Base-by-base conservation (phyloP, 108 stramenopile genomes). In the Discostella stelligeroides region DNA sequence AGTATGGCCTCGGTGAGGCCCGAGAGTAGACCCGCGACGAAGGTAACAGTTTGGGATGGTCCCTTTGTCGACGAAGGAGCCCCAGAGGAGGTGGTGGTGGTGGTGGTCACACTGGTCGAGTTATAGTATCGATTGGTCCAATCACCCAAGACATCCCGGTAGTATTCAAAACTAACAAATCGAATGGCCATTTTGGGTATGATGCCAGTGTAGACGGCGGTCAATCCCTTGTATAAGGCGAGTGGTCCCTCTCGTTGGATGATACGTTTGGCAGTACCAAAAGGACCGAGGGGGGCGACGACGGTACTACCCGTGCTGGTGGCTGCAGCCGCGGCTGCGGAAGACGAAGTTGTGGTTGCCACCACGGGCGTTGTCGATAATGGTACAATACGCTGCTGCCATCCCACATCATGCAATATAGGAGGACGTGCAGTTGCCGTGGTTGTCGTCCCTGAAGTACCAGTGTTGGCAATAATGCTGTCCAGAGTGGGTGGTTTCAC, bases 161-260 rank as follows among this genome's bases (percentile, higher is more conserved):
- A 97, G 42, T 89, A 79, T 66, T 98, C 97, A 70, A 97, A 99
- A 40, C 87, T 83, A n/a, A 95, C 79, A 78, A 99, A 99, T 41
- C 98, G 95, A 63, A 98, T 92, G 53, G 97, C 95, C 97, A 97
- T 97, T 80, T 99, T 99, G 50, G 96, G 95, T n/a, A 97, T 75
- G 51, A 98, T 96, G 51, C 97, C 97, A 2, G 86, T 90, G 63
- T 90, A 96, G 28, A 99, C 97, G 3, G 98, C 97, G 11, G 92
- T 94, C 40, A 99, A 77, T 23, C 98, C 98, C 79, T 98, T 99
- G 95, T 99, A 99, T 51, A 99, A 82, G n/a, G 96, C 90, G 30
- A 86, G 64, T 57, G 96, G 91, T 28, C 97, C 97, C 82, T 99
- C 98, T 18, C 94, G 86, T 42, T 85, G 75, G 7, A 97, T 73